Percentiles rank a stretch among this genome's conserved stretches.
These are phyloP conservation scores for Skeletonema menzelii DNA, from an alignment of 108 stramenopile species.

Conservation along the genomic window DNA sequence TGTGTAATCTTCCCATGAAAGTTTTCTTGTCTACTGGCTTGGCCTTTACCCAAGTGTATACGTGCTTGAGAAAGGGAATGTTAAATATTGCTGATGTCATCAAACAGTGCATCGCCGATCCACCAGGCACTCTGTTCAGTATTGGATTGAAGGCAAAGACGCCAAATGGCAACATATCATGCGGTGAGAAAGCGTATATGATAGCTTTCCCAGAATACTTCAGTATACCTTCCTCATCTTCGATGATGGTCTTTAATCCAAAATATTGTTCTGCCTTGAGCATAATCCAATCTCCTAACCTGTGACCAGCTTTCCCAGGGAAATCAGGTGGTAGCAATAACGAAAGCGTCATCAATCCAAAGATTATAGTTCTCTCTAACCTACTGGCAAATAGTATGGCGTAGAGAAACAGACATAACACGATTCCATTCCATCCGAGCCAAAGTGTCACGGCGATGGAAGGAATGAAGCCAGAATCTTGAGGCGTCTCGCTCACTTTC, in stretches of 20 bases:
- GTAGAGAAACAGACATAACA: conserved; percentile 23
- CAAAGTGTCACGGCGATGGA: conserved; percentile 42
- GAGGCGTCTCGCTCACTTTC: conserved; percentile 28
- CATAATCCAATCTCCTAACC: conserved; percentile 51
- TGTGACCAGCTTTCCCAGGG: conserved; percentile 30
- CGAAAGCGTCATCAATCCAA: conserved; percentile 20
- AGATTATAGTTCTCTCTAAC: conserved; percentile 26
- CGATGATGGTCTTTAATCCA: conserved; percentile 52
- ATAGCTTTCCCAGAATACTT: conserved; percentile 36
- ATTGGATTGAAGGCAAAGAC: conserved; percentile 49
- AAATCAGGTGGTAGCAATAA: conserved; percentile 41
- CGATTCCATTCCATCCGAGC: conserved; percentile 47
- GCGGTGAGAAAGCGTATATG: conserved; percentile 56
- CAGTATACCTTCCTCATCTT: conserved; percentile 50
- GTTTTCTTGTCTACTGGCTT: conserved; percentile 50
- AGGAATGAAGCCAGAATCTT: conserved; percentile 29
- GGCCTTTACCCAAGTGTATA: conserved; percentile 48
- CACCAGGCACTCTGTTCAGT: conserved; percentile 43
- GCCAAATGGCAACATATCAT: conserved; percentile 55
- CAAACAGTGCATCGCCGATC: conserved; percentile 27
- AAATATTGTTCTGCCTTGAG: conserved; percentile 50
- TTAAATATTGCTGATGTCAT: conserved; percentile 52
- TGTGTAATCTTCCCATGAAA: conserved; percentile 42
- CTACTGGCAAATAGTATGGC: conserved; percentile 18
- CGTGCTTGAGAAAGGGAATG: conserved; percentile 55